Base-by-base conservation (phyloP, 306 rosid genomes). In the Vigna reflexopilosa region DNA sequence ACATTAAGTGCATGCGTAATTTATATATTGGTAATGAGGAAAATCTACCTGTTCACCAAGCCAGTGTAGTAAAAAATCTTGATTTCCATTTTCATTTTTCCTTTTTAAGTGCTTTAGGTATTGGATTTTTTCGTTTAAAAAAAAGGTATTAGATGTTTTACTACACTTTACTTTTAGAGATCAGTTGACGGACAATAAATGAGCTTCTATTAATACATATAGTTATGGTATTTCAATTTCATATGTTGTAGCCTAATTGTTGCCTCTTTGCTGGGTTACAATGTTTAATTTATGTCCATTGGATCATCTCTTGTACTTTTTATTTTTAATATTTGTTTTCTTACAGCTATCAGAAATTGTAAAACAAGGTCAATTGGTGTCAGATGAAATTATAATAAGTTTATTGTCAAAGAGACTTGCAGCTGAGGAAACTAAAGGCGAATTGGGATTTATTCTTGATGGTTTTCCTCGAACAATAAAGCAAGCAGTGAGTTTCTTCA, bases 391-490 rank as follows among this genome's bases (percentile, higher is more conserved):
- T 62, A 95, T 95, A 50, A 86, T 93, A 73, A 83, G 66, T 86
- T 87, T 95, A 83, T 77, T 95, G 85, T 91, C 98, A 19, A 91
- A 95, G 86, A 89, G 97, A 87, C 89, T 93, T 73, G 89, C 73
- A 77, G 85, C 84, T 56, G 98, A 91, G 64, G 93, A 88, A 75
- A 86, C 86, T 13, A 91, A 93, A 79, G 97, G 93, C 4, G 93
- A 91, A 58, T 83, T 87, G 6, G 97, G 99, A 66, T 95, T 91
- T 78, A 95, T 95, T 88, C 99, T 95, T n/a, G 99, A 95, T 78
- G 99, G 99, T 32, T 95, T 93, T 78, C 99, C 99, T 20, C 89
- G 99, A 58, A 95, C 98, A 45, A 89, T 95, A 63, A 85, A 85
- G 54, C 99, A 95, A 85, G 98, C 98, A 61, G 98, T 93, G 85